Conservation (phyloP, 2,329 filamentous ascomycete genomes). For the Verticillium nonalfalfae region DNA sequence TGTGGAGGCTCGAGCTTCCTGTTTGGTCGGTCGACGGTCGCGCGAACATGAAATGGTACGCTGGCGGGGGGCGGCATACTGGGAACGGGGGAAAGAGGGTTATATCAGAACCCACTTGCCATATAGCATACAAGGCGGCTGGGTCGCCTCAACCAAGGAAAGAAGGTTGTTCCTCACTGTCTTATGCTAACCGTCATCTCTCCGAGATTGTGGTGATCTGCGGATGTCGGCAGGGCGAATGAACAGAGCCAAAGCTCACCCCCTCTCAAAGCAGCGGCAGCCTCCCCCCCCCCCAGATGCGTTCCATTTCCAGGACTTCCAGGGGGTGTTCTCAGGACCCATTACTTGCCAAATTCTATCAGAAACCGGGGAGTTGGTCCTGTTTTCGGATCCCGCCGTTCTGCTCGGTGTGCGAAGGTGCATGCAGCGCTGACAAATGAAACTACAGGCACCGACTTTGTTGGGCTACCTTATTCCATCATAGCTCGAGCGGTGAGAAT, state of each 20-base stretch:
- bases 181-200: neutral
- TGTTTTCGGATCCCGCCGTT: no score
- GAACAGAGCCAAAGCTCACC: neutral
- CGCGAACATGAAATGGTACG: neutral
- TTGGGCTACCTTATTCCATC: neutral
- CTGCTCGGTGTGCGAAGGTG: neutral
- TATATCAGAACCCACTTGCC: neutral
- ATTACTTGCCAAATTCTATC: neutral
- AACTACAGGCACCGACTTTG: neutral
- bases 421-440: neutral
- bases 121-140: neutral
- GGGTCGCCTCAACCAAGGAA: neutral
- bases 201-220: neutral
- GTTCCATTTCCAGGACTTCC: neutral
- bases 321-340: neutral
- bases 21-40: neutral
- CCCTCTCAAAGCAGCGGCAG: neutral
- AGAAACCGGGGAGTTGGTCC: neutral
- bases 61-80: neutral
- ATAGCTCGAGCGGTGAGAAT: neutral
- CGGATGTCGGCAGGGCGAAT: neutral
- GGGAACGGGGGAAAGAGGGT: neutral
- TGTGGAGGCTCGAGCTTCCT: neutral
- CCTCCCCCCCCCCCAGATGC: neutral
- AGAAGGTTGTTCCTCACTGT: neutral